Conservation (phyloP, 2,329 filamentous ascomycete species). For the Alternaria brassicicola region DNA sequence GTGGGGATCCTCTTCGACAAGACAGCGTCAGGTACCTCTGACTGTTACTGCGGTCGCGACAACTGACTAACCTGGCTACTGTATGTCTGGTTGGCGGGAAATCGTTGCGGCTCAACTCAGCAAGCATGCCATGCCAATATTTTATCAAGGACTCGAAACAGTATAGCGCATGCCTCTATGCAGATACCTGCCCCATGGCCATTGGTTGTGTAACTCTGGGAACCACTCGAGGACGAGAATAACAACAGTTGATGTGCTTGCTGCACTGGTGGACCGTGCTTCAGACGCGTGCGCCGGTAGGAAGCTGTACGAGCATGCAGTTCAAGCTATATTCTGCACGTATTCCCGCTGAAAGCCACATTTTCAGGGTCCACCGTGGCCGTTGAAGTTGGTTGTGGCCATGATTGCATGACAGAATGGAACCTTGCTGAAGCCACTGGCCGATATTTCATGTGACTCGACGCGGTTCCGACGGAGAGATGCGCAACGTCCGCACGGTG, state of each 20-base stretch:
- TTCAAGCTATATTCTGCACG: conserved; percentile 34
- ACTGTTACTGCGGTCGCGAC: conserved; percentile 20
- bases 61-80: conserved; percentile 31
- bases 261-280: conserved; percentile 30
- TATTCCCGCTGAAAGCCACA: conserved; percentile 27
- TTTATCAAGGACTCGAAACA: conserved; percentile 42
- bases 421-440: conserved; percentile 31
- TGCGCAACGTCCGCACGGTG: conserved; percentile 23
- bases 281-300: conserved; percentile 35
- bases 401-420: conserved; percentile 18
- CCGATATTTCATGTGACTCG: conserved; percentile 26
- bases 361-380: conserved; percentile 25
- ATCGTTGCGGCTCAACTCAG: conserved; percentile 16
- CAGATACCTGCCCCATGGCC: conserved; percentile 26
- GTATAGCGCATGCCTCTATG: conserved; percentile 35
- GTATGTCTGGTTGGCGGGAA: conserved; percentile 13
- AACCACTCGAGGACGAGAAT: conserved; percentile 44
- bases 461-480: conserved; percentile 29
- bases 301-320: conserved; percentile 16
- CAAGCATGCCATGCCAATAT: conserved; percentile 23
- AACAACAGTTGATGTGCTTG: conserved; percentile 37
- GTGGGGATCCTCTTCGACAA: conserved; percentile 11
- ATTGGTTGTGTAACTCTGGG: conserved; percentile 30
- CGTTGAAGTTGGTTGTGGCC: conserved; percentile 36
- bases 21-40: conserved; percentile 7